Base-by-base conservation (phyloP, 2,329 filamentous ascomycete genomes). In the Fusarium staphyleae region DNA sequence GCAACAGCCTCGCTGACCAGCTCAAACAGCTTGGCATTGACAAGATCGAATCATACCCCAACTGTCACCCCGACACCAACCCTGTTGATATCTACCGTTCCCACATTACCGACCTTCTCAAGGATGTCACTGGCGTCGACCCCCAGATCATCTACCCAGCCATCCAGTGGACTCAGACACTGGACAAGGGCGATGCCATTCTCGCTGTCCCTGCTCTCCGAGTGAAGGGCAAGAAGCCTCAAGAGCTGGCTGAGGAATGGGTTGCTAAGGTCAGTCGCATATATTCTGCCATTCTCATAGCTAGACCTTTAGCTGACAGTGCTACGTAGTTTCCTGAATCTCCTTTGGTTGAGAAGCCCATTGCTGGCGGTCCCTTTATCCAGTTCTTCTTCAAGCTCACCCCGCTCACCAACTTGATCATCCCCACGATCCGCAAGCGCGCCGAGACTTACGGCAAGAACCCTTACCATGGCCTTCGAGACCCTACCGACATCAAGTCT, bases 101-200 rank as follows among this genome's bases (percentile, higher is more conserved):
- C 30, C 88, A 93, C 71, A 83, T 96, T 59, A 87, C 89, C 57
- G 80, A 87, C 34, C 77, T 90, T 41, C 77, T 96, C 33, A 77
- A 84, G 28, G 77, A 84, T 15, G 82, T 91, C 55, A 90, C 88
- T 3, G 88, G 87, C 16, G 87, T 91, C 22, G 87, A 90, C 52
- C 72, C 81, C 28, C 78, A 81, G 47, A 85, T 91, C 65, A 87
- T 96, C 70, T 92, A 90, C 75, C 84, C 85, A 19, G 85, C 86
- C 30, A 77, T 96, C 34, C 84, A 89, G 76, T 93, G 90, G 89
- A 93, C 91, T 5, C 80, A 85, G 57, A 85, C 87, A 30, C 79
- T 92, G 16, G 91, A 95, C 62, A 91, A 93, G 78, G 91, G 91
- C 40, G 91, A 96, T 74, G 76, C 96, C 65, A 83, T 90, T 46